These are phyloP conservation scores for Cladosporium sphaerospermum DNA, from an alignment of 2,329 filamentous ascomycete species.

Conservation along the genomic window DNA sequence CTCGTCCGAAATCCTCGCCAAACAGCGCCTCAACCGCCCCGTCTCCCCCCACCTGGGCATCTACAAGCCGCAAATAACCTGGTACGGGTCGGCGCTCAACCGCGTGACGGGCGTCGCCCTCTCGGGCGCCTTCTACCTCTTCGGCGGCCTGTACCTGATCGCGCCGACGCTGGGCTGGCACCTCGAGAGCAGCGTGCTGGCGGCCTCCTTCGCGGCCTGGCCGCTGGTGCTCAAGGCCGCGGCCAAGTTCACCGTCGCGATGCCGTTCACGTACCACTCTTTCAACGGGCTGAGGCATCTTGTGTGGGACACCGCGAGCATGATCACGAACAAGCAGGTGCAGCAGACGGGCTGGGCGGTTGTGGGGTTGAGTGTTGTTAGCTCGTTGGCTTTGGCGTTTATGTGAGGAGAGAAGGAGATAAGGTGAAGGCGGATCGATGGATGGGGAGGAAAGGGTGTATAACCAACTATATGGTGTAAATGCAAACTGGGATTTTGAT, in stretches of 20 bases:
- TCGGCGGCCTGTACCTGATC: conserved; percentile 72
- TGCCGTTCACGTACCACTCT: conserved; percentile 63
- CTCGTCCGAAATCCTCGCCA: conserved; percentile 61
- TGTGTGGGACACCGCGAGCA: conserved; percentile 60
- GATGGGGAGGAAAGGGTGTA: background rate
- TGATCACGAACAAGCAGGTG: conserved; percentile 59
- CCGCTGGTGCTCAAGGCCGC: conserved; percentile 53
- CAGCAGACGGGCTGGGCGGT: conserved; percentile 60
- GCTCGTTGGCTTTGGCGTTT: conserved; percentile 44
- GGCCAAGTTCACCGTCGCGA: conserved; percentile 53
- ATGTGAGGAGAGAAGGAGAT: conserved; percentile 11
- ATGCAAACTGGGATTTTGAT: background rate
- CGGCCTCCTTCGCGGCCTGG: conserved; percentile 58
- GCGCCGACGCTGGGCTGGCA: conserved; percentile 70
- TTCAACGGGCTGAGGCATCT: conserved; percentile 68
- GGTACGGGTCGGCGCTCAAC: conserved; percentile 68
- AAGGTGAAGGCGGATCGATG: background rate
- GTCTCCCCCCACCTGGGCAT: conserved; percentile 78
- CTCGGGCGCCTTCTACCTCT: conserved; percentile 70
- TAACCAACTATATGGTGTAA: background rate
- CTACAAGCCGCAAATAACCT: conserved; percentile 83
- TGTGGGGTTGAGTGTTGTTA: conserved; percentile 49
- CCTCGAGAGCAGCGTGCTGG: conserved; percentile 57
- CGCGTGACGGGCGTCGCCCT: conserved; percentile 75
- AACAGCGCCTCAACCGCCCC: conserved; percentile 75